Evolutionary conservation across 495 filamentous ascomycete species (phyloP).

Genomic region (Pyronema omphalodes): DNA sequence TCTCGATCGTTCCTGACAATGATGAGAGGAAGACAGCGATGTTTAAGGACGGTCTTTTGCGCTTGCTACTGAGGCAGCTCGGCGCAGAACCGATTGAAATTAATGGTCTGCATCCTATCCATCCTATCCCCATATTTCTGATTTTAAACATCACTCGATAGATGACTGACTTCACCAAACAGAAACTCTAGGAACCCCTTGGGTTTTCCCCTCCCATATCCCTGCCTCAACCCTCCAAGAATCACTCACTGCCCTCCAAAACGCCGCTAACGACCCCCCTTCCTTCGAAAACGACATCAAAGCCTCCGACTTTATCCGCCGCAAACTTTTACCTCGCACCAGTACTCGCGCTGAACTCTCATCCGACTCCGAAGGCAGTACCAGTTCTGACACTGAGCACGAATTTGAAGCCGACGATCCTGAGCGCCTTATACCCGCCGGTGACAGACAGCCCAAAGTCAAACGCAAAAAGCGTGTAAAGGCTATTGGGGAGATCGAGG

Average conservation of each 20-base stretch:
- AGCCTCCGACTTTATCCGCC: constrained; percentile 57
- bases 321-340: constrained; percentile 37
- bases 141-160: too few species aligned
- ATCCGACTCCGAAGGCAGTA: constrained; percentile 41
- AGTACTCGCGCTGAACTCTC: constrained; percentile 36
- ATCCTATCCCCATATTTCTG: constrained; percentile 27
- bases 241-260: constrained; percentile 42
- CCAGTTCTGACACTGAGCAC: constrained; percentile 38
- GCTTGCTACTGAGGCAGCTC: constrained; percentile 62
- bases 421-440: constrained; percentile 23
- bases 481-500: constrained; percentile 23
- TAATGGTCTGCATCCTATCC: neutral
- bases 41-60: constrained; percentile 78
- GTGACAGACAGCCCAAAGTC: constrained; percentile 18
- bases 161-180: constrained; percentile 30
- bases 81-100: constrained; percentile 36
- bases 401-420: constrained; percentile 56
- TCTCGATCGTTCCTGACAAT: constrained; percentile 47
- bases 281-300: constrained; percentile 47
- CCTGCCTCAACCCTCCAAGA: constrained; percentile 44
- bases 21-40: constrained; percentile 52
- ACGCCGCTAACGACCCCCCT: constrained; percentile 52
- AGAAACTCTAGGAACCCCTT: constrained; percentile 50
- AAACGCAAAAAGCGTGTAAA: constrained; percentile 28
- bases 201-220: constrained; percentile 56